These are phyloP conservation scores for Xylaria nigripes DNA, from an alignment of 495 filamentous ascomycete species.

Conservation along the genomic window DNA sequence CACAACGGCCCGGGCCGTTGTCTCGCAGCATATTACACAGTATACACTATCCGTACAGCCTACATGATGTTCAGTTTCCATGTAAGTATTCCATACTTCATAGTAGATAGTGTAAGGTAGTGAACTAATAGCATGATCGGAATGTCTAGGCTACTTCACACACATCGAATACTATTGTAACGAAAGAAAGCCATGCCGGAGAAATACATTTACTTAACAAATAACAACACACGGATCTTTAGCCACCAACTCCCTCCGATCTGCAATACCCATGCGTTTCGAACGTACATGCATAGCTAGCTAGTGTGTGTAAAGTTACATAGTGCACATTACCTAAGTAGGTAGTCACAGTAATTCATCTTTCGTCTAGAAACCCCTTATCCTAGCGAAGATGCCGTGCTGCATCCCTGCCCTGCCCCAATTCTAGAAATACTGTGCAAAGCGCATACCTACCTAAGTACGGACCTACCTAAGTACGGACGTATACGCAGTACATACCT, in stretches of 20 bases:
- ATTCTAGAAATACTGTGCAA: too few species aligned
- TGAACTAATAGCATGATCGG: too few species aligned
- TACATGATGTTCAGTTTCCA: not conserved
- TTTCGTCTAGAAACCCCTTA: not conserved
- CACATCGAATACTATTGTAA: too few species aligned
- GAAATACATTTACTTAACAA: not conserved
- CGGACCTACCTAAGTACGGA: too few species aligned
- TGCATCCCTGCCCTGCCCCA: not conserved
- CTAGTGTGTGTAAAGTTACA: too few species aligned
- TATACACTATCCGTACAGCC: not conserved
- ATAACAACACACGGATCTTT: not conserved
- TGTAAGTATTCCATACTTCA: too few species aligned
- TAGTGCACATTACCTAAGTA: too few species aligned
- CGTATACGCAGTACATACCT: too few species aligned
- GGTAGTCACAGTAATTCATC: too few species aligned
- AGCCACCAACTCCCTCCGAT: not conserved
- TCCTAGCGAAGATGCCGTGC: not conserved
- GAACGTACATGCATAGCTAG: not conserved
- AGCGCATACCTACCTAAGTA: too few species aligned
- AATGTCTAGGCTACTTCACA: too few species aligned
- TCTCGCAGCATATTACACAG: not conserved
- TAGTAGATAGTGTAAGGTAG: too few species aligned
- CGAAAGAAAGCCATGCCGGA: not conserved
- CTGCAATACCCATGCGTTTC: not conserved
- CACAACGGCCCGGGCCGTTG: slow-evolving; percentile 1